Conservation (phyloP, 768 basidiomycete genomes). For the Macrolepiota fuliginosa region DNA sequence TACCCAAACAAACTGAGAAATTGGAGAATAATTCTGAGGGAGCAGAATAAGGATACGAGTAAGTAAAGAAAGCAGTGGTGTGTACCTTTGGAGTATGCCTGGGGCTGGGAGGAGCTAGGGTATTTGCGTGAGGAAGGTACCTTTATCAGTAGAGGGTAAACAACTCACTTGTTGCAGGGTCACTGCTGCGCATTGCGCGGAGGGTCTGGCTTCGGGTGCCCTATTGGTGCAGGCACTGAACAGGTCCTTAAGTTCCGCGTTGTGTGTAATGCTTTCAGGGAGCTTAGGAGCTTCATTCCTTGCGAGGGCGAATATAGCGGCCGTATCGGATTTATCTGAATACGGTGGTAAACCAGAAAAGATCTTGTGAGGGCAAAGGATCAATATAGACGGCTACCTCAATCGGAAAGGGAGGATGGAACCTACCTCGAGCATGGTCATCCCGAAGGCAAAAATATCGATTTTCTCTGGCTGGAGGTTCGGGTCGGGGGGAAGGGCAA, state of each 20-base stretch:
- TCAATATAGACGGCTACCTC: too few relatives aligned
- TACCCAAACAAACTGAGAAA: background rate
- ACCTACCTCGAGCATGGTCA: constrained; percentile 27
- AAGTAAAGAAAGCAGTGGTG: background rate
- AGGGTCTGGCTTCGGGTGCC: background rate
- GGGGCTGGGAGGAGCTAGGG: background rate
- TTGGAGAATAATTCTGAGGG: background rate
- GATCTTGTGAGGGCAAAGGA: background rate
- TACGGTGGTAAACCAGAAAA: background rate
- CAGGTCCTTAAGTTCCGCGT: background rate
- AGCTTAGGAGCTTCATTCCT: background rate
- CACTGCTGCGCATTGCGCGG: background rate
- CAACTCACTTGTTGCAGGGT: background rate
- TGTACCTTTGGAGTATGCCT: background rate
- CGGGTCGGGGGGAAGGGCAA: constrained; percentile 18
- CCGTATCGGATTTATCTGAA: constrained; percentile 4
- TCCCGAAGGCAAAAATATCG: constrained; percentile 27
- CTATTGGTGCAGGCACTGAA: background rate
- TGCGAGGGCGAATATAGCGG: background rate
- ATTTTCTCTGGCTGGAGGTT: constrained; percentile 14
- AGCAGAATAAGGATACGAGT: too few relatives aligned
- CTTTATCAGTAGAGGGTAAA: background rate
- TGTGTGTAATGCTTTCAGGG: background rate
- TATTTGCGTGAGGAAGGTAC: background rate
- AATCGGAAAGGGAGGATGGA: background rate